Evolutionary conservation across 495 filamentous ascomycete species (phyloP), one percentile per base, ranked within the genome.

Genomic region (Cudoniella acicularis): DNA sequence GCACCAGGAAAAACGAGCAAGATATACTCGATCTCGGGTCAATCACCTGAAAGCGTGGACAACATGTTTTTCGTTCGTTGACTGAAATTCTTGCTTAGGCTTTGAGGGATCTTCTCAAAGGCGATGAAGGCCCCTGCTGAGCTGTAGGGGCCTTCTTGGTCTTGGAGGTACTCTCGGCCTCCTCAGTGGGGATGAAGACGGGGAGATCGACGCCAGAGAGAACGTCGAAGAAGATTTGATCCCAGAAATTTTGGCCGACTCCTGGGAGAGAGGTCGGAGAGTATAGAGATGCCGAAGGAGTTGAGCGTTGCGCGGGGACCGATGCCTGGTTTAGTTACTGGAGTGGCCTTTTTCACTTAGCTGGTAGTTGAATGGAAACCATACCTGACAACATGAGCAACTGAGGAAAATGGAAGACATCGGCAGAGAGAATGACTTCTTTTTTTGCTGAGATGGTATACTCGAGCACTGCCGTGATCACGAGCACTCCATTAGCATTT

Each of bases 371-470:
- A 56, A 3, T 48, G 3, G 2, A 26, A 20, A n/a, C 24, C 60
- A 46, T 56, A 16, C 88, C 87, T 2, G 77, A 83, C 1, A 87
- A 76, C 63, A 65, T 84, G n/a, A 90, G 79, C 2, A 89, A 62
- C 59, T 84, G 81, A 0, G 85, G 84, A 1, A 81, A 77, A 73
- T 87, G 81, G 70, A 83, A 84, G 2, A 76, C 67, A 17, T 86
- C 86, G 8, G 75, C 85, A 16, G 84, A 70, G 8, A 90, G 47
- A 58, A 90, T 85, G 46, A 91, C 82, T 64, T 89, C 85, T 24
- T 59, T 56, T 0, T 16, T 36, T 6, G 54, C 63, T 1, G n/a
- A 45, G 1, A 64, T 41, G 80, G 64, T 3, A 64, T 76, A 69
- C 3, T 70, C 52, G 10, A 75, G 24, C 0, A 69, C 67, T 6